Evolutionary conservation across 2,329 filamentous ascomycete genomes (phyloP).

Genomic region (Fusarium multiceps): DNA sequence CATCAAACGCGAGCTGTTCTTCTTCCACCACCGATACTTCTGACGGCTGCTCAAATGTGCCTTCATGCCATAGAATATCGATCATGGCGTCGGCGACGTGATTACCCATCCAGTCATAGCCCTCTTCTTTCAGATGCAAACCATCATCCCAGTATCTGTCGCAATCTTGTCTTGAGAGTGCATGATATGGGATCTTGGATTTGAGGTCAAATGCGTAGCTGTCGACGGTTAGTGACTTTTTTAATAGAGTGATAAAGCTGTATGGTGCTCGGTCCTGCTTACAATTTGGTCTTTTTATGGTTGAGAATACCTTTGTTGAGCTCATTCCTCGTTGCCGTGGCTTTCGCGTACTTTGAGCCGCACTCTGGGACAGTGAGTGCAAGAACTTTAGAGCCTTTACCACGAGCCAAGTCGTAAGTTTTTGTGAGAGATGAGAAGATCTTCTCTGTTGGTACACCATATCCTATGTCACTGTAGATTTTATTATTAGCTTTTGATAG

Average conservation of each 20-base stretch:
- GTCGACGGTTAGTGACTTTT: conserved; percentile 34
- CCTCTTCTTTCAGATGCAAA: conserved; percentile 66
- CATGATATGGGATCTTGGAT: conserved; percentile 64
- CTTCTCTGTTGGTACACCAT: conserved; percentile 50
- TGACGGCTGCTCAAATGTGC: conserved; percentile 32
- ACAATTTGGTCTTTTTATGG: conserved; percentile 65
- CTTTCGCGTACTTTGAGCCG: conserved; percentile 40
- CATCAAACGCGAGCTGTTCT: conserved; percentile 54
- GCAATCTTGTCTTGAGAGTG: conserved; percentile 59
- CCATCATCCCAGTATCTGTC: conserved; percentile 69
- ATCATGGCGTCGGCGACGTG: conserved; percentile 65
- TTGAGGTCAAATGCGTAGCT: conserved; percentile 69
- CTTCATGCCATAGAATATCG: conserved; percentile 56
- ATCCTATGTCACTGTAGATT: conserved; percentile 61
- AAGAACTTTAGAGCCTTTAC: conserved; percentile 65
- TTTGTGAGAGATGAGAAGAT: conserved; percentile 63
- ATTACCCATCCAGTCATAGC: conserved; percentile 72
- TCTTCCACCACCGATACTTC: not conserved
- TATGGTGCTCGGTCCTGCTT: conserved; percentile 44
- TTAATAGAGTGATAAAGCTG: not conserved
- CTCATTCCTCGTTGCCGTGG: conserved; percentile 53
- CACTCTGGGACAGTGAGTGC: conserved; percentile 72
- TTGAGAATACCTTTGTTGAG: conserved; percentile 66
- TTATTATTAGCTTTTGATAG: not conserved
- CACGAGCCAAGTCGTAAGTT: conserved; percentile 63